phyloP scores from a whole-genome alignment of 2,329 filamentous ascomycete species.

The Diaporthe sp. region DNA sequence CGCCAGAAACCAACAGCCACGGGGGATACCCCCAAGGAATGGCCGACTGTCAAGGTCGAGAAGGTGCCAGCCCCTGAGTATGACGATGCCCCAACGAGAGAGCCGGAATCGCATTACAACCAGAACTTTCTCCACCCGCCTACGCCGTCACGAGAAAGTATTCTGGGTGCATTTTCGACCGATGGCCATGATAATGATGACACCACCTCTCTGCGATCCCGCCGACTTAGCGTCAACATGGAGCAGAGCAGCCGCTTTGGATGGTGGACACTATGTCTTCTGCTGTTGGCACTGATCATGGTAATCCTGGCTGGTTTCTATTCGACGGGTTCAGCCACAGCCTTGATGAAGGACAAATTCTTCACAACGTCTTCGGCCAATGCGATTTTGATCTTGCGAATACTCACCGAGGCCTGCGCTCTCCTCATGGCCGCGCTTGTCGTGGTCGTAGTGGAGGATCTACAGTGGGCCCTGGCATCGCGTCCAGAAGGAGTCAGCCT shows the following conservation, averaged over 20 bases:
- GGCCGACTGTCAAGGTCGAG: slow-evolving; percentile 22
- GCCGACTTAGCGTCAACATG: slow-evolving; percentile 20
- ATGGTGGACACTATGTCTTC: slow-evolving; percentile 30
- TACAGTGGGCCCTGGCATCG: slow-evolving; percentile 35
- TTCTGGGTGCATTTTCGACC: not conserved
- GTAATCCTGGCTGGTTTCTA: slow-evolving; percentile 24
- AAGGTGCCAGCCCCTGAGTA: not conserved
- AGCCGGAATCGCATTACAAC: not conserved
- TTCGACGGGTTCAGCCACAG: slow-evolving; percentile 24
- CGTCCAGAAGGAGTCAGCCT: slow-evolving; percentile 36
- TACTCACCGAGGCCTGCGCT: slow-evolving; percentile 31
- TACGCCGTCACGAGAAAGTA: slow-evolving; percentile 25
- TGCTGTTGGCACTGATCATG: slow-evolving; percentile 16
- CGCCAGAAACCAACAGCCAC: not conserved
- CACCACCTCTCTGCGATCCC: slow-evolving; percentile 9
- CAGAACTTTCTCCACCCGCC: slow-evolving; percentile 33
- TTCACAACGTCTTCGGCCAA: slow-evolving; percentile 34
- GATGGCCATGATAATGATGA: not conserved
- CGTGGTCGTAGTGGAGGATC: slow-evolving; percentile 31
- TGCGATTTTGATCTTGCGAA: slow-evolving; percentile 26
- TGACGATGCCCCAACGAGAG: not conserved
- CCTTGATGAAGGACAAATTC: slow-evolving; percentile 29
- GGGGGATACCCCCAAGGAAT: not conserved
- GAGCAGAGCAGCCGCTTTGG: slow-evolving; percentile 32
- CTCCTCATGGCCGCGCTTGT: slow-evolving; percentile 29